These are phyloP conservation scores for Erythrobasidium yunnanense DNA, from an alignment of 768 basidiomycete genomes.

Conservation along the genomic window DNA sequence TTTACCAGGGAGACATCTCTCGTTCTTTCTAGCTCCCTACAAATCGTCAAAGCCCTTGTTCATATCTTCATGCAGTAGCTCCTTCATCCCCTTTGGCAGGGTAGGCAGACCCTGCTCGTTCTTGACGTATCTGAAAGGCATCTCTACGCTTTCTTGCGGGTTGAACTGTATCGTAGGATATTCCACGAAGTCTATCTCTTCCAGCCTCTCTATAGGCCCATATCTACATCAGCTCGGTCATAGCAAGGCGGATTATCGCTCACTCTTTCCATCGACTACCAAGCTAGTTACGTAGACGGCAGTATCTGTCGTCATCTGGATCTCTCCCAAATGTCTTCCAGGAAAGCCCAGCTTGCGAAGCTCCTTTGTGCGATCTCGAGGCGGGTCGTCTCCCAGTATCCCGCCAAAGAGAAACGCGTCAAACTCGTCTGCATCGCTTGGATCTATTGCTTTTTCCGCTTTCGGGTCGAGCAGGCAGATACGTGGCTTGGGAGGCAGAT, in stretches of 20 bases:
- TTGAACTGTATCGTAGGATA: constrained; percentile 83
- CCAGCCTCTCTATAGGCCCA: constrained; percentile 41
- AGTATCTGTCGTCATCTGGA: constrained; percentile 99
- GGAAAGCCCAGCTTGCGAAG: constrained; percentile 79
- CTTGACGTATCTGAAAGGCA: constrained; percentile 82
- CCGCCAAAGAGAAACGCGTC: constrained; percentile 86
- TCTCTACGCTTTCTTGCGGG: constrained; percentile 79
- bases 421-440: constrained; percentile 67
- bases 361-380: constrained; percentile 80
- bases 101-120: constrained; percentile 51
- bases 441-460: constrained; percentile 57
- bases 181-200: constrained; percentile 60
- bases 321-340: constrained; percentile 61
- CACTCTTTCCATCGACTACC: constrained; percentile 62
- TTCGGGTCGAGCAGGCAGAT: constrained; percentile 93
- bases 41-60: constrained; percentile 63
- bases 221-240: constrained; percentile 23
- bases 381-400: constrained; percentile 71
- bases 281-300: constrained; percentile 81
- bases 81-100: constrained; percentile 80
- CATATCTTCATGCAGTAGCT: constrained; percentile 72
- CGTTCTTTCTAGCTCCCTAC: no score
- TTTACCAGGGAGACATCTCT: no score
- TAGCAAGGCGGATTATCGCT: constrained; percentile 33
- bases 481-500: constrained; percentile 46